phyloP scores from a whole-genome alignment of 345 rosid genomes.

The Rhodamnia argentea region DNA sequence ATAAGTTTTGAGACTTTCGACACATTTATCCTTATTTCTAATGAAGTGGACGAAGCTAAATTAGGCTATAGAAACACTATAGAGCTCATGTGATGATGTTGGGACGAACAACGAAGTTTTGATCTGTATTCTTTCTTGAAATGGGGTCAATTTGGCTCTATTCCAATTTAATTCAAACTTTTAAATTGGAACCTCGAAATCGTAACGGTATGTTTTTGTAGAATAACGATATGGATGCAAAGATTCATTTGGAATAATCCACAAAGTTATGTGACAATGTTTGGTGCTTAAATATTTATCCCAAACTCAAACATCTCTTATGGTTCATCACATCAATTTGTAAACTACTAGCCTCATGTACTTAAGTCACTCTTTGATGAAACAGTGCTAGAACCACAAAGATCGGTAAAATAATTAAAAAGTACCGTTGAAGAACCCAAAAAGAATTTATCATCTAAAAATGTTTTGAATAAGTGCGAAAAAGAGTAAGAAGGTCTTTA shows the following conservation, averaged over 20 bases:
- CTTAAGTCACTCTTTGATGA: background rate
- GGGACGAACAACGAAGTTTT: background rate
- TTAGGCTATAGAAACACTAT: background rate
- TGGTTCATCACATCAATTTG: background rate
- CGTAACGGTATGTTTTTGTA: background rate
- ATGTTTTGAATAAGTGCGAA: background rate
- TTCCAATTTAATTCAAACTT: background rate
- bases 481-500: background rate
- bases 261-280: background rate
- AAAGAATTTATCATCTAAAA: background rate
- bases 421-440: background rate
- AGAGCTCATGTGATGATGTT: background rate
- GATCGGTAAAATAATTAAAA: background rate
- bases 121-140: background rate
- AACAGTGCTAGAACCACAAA: background rate
- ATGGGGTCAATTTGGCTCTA: background rate
- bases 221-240: background rate
- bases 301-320: background rate
- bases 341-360: background rate
- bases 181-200: background rate
- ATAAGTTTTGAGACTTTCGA: too few relatives aligned
- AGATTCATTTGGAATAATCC: background rate
- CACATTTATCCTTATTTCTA: too few relatives aligned
- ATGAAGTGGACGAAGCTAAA: background rate
- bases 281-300: background rate